A percentile compares a stretch with the other conserved stretches of the same genome.
These are phyloP conservation scores for Metschnikowia matae DNA, from an alignment of 805 yeast species.

Conservation along the genomic window DNA sequence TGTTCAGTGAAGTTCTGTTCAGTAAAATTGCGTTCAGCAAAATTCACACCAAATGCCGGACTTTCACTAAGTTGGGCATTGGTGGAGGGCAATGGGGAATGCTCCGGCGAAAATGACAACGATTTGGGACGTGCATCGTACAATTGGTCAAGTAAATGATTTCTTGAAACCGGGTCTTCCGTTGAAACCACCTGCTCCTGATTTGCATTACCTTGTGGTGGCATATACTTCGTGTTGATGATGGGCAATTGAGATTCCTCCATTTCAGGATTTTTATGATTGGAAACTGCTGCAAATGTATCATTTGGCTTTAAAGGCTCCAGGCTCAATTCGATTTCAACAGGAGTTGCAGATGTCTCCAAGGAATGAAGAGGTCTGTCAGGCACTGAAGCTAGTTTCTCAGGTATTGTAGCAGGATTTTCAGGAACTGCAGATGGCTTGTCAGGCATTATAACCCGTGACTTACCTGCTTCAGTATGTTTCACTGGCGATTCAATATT, in stretches of 20 bases:
- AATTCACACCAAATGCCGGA: neutral
- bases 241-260: neutral
- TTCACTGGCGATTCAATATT: neutral
- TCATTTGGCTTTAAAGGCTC: neutral
- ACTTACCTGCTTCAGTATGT: neutral
- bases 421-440: neutral
- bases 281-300: neutral
- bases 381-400: neutral
- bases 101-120: slow-evolving; percentile 9
- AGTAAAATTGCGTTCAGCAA: neutral
- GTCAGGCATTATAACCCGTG: neutral
- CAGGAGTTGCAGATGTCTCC: neutral
- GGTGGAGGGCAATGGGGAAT: slow-evolving; percentile 5
- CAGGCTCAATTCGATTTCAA: neutral
- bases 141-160: slow-evolving; percentile 31
- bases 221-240: neutral
- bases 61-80: neutral
- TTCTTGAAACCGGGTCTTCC: slow-evolving; percentile 11
- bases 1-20: no score
- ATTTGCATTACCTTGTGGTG: neutral
- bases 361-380: neutral
- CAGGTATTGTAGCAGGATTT: neutral
- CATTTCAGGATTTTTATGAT: neutral
- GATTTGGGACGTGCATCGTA: slow-evolving; percentile 32
- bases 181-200: neutral